Evolutionary conservation across 2,329 filamentous ascomycete species (phyloP), one percentile per base, ranked within the genome.

Genomic region (Pseudocercospora fijiensis): DNA sequence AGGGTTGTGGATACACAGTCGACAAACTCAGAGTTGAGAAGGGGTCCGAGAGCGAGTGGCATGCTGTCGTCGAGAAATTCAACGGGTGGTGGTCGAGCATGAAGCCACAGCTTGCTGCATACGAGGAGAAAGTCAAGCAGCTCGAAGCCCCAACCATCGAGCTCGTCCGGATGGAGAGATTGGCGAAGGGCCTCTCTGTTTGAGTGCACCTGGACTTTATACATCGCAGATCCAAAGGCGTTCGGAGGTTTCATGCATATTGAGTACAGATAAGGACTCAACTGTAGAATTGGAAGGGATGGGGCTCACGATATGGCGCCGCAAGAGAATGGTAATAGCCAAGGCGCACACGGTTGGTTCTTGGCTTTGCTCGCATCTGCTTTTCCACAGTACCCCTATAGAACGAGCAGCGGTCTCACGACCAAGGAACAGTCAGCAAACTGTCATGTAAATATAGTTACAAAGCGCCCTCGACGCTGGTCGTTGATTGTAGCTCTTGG

Each of bases 51-150:
- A 61, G 63, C 28, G 59, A 67, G 45, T 58, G 65, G 47, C 64
- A 68, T 26, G 61, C 69, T 13, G 73, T 73, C 11, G 63, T 73
- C 52, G 70, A 70, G 28, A 70, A 74, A 5, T 80, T 80, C 63
- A 74, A 76, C 65, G 67, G 72, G 27, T 80, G 78, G 77, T 79
- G 76, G 76, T 69, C 69, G 11, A 71, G 71, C 47, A 75, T 76
- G 72, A 77, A 75, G 65, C 67, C 65, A 33, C 69, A 68, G 56
- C 74, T 77, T 26, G 58, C 69, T 22, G 64, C 71, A 49, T 75
- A 78, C 58, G 73, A 77, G 37, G 61, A 66, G 33, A 65, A 65
- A 59, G 63, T 67, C 24, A 61, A 63, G 11, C 61, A 65, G 59
- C 59, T 67, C 18, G 68, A 70, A 49, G 55, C 61, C 24, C 68